phyloP scores from a whole-genome alignment of 2,329 filamentous ascomycete genomes.

The Dactylellina haptotyla region DNA sequence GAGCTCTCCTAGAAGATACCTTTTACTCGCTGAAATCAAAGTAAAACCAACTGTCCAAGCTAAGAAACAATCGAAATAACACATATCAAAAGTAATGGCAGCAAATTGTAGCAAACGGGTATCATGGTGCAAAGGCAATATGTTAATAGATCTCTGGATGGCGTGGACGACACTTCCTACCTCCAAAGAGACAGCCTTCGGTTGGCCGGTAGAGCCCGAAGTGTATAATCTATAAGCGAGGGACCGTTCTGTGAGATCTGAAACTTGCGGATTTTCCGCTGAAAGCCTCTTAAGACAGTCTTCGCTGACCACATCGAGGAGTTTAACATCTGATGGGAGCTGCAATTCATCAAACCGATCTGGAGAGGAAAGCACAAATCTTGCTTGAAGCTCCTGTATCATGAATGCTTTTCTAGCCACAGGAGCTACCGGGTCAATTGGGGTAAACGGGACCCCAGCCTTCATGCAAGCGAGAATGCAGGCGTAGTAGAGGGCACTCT shows the following conservation, averaged over 20 bases:
- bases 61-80: constrained; percentile 65
- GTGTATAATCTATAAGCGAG: constrained; percentile 64
- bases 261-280: constrained; percentile 58
- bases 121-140: constrained; percentile 61
- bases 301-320: constrained; percentile 51
- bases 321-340: constrained; percentile 14
- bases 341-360: constrained; percentile 39
- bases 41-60: constrained; percentile 64
- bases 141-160: constrained; percentile 60
- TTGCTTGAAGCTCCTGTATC: constrained; percentile 57
- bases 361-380: constrained; percentile 46
- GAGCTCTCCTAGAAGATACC: constrained; percentile 61
- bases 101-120: constrained; percentile 63
- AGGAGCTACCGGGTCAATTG: constrained; percentile 57
- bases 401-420: constrained; percentile 57
- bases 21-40: constrained; percentile 62
- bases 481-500: constrained; percentile 57
- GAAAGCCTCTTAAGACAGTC: constrained; percentile 34
- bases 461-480: constrained; percentile 58
- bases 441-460: constrained; percentile 58
- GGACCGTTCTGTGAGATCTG: constrained; percentile 57
- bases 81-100: constrained; percentile 62
- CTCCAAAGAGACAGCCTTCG: constrained; percentile 63
- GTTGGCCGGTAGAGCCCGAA: constrained; percentile 63
- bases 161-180: constrained; percentile 62